These are phyloP conservation scores for Stygiomarasmius scandens DNA, from an alignment of 1,284 basidiomycete genomes.

Conservation along the genomic window DNA sequence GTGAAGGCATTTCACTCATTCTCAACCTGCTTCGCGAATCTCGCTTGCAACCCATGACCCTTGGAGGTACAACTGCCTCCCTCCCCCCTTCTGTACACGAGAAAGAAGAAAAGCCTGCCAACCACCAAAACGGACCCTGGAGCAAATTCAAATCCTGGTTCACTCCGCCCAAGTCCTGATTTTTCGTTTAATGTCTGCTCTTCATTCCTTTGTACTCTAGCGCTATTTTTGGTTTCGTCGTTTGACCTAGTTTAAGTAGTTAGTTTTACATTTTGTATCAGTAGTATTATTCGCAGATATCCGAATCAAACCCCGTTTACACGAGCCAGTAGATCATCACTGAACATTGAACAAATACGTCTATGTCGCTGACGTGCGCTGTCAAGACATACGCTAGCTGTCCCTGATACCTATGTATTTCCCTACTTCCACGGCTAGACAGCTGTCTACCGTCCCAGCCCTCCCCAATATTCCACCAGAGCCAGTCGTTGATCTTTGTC, in stretches of 20 bases:
- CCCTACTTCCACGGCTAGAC: slow-evolving; percentile 75
- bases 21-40: slow-evolving; percentile 75
- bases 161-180: slow-evolving; percentile 11
- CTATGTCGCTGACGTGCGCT: not conserved
- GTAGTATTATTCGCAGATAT: no score
- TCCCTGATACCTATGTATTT: slow-evolving; percentile 67
- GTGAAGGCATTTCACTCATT: slow-evolving; percentile 78
- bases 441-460: slow-evolving; percentile 66
- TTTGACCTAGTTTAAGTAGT: not conserved
- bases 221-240: not conserved
- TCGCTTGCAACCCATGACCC: slow-evolving; percentile 67
- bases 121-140: slow-evolving; percentile 11
- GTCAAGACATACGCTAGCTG: not conserved
- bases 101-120: slow-evolving; percentile 1
- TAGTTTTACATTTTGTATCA: not conserved
- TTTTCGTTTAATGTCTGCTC: not conserved
- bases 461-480: slow-evolving; percentile 65
- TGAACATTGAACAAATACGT: not conserved
- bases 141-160: slow-evolving; percentile 16
- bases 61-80: slow-evolving; percentile 37
- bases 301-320: not conserved
- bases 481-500: slow-evolving; percentile 57
- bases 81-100: not conserved
- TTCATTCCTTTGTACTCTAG: not conserved
- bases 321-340: not conserved